These are phyloP conservation scores for Pyropia yezoensis DNA, from an alignment of 23 red algal genomes.

Conservation along the genomic window DNA sequence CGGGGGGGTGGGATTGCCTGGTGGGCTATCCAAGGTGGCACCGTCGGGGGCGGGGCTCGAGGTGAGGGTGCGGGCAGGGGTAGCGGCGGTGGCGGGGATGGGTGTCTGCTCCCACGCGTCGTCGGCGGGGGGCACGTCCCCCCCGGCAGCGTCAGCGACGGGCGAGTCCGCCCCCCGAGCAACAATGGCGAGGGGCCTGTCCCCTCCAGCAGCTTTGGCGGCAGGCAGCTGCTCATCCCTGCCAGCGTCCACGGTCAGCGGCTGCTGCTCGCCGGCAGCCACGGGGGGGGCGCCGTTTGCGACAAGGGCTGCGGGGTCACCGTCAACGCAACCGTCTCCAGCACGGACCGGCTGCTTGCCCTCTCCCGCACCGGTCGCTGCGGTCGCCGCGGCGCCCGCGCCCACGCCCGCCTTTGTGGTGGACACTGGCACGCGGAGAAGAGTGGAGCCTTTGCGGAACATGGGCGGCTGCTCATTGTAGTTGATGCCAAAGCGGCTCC, in stretches of 20 bases:
- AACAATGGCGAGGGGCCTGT: no score
- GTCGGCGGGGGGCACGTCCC: no score
- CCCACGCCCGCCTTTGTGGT: background rate
- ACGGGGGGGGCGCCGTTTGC: no score
- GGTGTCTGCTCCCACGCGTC: no score
- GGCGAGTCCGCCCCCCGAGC: no score
- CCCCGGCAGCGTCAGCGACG: no score
- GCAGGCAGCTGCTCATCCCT: no score
- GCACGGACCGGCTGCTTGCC: background rate
- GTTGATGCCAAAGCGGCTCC: slow-evolving; percentile 68
- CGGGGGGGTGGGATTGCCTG: background rate
- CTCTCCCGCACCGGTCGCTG: background rate
- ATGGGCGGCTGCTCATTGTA: slow-evolving; percentile 59
- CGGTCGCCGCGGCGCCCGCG: background rate
- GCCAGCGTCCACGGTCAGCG: no score
- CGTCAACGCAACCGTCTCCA: slow-evolving; percentile 1
- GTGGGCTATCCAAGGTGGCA: background rate
- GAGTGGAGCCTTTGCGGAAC: slow-evolving; percentile 74
- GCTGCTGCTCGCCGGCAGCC: no score
- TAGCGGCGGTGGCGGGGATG: no score
- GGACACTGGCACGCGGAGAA: slow-evolving; percentile 1
- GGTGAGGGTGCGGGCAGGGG: no score
- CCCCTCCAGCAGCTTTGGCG: no score
- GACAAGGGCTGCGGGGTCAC: background rate
- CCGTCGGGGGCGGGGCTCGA: background rate